Evolutionary conservation across 257 asterid species (phyloP).

Genomic region (Solanum virginianum): DNA sequence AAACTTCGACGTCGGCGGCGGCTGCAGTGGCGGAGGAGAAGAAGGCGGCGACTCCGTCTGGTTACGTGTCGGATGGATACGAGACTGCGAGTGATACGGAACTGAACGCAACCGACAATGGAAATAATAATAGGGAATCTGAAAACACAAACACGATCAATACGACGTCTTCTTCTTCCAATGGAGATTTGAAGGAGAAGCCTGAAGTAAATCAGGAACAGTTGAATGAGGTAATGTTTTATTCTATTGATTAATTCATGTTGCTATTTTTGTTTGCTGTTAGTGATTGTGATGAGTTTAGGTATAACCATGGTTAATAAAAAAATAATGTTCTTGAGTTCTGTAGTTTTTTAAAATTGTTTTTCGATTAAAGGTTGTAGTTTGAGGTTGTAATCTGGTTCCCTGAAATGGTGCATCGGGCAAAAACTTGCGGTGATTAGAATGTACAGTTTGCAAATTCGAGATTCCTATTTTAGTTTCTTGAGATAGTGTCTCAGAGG

Average conservation of each 20-base stretch:
- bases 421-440: neutral
- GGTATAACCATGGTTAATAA: neutral
- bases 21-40: neutral
- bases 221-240: constrained; percentile 5
- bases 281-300: neutral
- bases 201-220: constrained; percentile 1
- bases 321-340: neutral
- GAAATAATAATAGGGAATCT: neutral
- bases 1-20: constrained; percentile 2
- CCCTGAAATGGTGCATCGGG: neutral
- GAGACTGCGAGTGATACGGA: constrained; percentile 98
- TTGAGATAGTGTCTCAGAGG: neutral
- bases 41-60: constrained; percentile 11
- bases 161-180: neutral
- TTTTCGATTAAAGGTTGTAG: neutral
- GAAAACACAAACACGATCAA: neutral
- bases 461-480: neutral
- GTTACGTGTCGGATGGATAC: constrained; percentile 62
- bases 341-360: neutral
- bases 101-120: constrained; percentile 17
- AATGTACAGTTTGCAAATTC: neutral
- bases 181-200: neutral
- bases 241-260: neutral
- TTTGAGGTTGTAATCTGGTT: neutral
- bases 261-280: neutral